These are phyloP conservation scores for Pyrenochaeta sp. DNA, from an alignment of 2,329 filamentous ascomycete genomes.

Conservation along the genomic window DNA sequence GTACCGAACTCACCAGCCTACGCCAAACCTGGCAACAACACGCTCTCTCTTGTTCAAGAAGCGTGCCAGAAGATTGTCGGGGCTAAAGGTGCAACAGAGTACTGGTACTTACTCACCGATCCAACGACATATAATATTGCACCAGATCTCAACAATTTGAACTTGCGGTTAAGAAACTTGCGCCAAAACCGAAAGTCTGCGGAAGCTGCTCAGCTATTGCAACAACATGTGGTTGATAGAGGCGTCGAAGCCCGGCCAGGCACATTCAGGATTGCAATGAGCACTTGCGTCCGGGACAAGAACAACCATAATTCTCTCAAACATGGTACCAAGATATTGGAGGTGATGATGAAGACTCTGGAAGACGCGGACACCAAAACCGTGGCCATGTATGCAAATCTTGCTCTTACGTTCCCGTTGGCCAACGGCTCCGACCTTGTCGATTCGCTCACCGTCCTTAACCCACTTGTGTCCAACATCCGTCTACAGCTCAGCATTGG, in stretches of 20 bases:
- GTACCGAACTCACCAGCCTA: slow-evolving; percentile 48
- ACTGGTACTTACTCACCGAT: slow-evolving; percentile 77
- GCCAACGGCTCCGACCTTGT: slow-evolving; percentile 39
- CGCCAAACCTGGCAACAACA: slow-evolving; percentile 60
- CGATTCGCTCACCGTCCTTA: slow-evolving; percentile 35
- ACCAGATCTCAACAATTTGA: slow-evolving; percentile 77
- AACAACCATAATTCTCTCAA: slow-evolving; percentile 74
- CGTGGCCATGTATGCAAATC: slow-evolving; percentile 39
- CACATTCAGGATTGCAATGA: slow-evolving; percentile 76
- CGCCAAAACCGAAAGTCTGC: slow-evolving; percentile 70
- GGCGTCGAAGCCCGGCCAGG: slow-evolving; percentile 45
- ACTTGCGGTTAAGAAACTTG: slow-evolving; percentile 72
- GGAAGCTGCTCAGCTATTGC: slow-evolving; percentile 66
- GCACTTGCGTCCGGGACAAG: slow-evolving; percentile 76
- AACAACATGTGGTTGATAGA: slow-evolving; percentile 37
- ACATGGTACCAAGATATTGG: slow-evolving; percentile 70
- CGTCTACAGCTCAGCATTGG: slow-evolving; percentile 41
- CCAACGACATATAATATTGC: slow-evolving; percentile 62
- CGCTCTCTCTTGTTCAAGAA: slow-evolving; percentile 73
- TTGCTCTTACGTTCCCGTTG: slow-evolving; percentile 35
- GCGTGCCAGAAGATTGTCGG: slow-evolving; percentile 68
- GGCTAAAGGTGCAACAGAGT: slow-evolving; percentile 70
- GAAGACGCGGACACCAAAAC: slow-evolving; percentile 41
- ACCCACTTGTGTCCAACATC: slow-evolving; percentile 34
- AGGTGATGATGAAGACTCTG: slow-evolving; percentile 44